These are phyloP conservation scores for Petunia axillaris DNA, from an alignment of 257 asterid genomes.

Conservation along the genomic window DNA sequence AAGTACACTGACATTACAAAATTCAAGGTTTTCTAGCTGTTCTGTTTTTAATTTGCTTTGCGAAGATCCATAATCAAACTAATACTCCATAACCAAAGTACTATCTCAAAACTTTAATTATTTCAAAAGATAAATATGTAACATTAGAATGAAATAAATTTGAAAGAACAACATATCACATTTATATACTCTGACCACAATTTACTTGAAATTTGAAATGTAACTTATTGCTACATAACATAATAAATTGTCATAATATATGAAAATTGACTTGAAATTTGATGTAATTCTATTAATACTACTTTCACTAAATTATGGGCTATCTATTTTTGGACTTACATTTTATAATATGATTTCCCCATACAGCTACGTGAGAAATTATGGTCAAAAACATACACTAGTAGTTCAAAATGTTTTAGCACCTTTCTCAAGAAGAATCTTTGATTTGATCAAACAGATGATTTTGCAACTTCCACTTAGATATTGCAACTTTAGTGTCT, in stretches of 20 bases:
- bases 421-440: slow-evolving; percentile 37
- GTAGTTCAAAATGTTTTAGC: background rate
- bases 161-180: too few relatives aligned
- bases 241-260: too few relatives aligned
- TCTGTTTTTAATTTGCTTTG: slow-evolving; percentile 1
- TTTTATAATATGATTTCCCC: slow-evolving; percentile 25
- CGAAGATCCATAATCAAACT: slow-evolving; percentile 10
- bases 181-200: too few relatives aligned
- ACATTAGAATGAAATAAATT: too few relatives aligned
- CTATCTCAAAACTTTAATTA: too few relatives aligned
- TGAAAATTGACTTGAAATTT: too few relatives aligned
- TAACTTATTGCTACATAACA: too few relatives aligned
- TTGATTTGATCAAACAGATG: slow-evolving; percentile 15
- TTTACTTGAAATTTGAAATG: too few relatives aligned
- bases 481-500: slow-evolving; percentile 1
- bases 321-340: background rate
- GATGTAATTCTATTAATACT: too few relatives aligned
- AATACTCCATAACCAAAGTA: background rate
- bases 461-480: slow-evolving; percentile 6
- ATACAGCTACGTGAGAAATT: slow-evolving; percentile 22
- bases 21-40: slow-evolving; percentile 23
- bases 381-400: slow-evolving; percentile 17
- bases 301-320: background rate
- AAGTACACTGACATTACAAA: slow-evolving; percentile 29
- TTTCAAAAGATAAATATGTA: too few relatives aligned